A percentile compares a stretch with the other conserved stretches of the same genome.
phyloP scores from a whole-genome alignment of 495 filamentous ascomycete genomes.

The Annulohypoxylon moriforme region DNA sequence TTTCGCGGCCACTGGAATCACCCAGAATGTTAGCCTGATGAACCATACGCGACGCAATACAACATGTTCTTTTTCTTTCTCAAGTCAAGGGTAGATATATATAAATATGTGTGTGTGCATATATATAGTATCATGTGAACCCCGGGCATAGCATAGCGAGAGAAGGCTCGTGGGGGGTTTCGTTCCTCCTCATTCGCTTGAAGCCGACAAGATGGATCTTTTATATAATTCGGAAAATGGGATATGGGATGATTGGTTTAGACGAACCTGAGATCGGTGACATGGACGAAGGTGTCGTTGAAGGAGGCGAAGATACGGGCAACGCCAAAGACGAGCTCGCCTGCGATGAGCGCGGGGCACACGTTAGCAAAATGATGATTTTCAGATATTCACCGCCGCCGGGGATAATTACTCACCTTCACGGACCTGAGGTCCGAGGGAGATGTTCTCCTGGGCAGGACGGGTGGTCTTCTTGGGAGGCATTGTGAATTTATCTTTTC shows the following conservation, averaged over 20 bases:
- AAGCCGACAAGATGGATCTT: constrained; percentile 19
- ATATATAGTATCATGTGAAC: constrained; percentile 17
- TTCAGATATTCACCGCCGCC: neutral
- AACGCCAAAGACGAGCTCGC: constrained; percentile 98
- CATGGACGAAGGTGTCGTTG: constrained; percentile 88
- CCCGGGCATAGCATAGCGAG: constrained; percentile 30
- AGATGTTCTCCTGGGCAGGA: constrained; percentile 92
- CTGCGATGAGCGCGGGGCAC: constrained; percentile 54
- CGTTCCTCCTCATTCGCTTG: constrained; percentile 34
- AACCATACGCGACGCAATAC: constrained; percentile 39
- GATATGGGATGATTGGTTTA: constrained; percentile 30
- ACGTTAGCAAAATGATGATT: constrained; percentile 25
- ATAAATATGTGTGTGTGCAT: too few species aligned
- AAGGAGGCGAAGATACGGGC: constrained; percentile 99
- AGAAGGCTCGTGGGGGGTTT: constrained; percentile 37
- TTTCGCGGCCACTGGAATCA: constrained; percentile 96
- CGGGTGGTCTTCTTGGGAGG: constrained; percentile 85
- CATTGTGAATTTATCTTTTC: constrained; percentile 65
- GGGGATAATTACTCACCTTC: constrained; percentile 71
- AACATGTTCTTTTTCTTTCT: neutral
- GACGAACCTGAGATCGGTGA: constrained; percentile 97
- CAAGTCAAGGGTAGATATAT: constrained; percentile 4
- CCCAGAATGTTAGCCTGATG: constrained; percentile 70
- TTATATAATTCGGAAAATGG: constrained; percentile 12
- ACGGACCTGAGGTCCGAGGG: constrained; percentile 92